Evolutionary conservation across 805 yeast species (phyloP).

Genomic region (Limtongia smithiae): DNA sequence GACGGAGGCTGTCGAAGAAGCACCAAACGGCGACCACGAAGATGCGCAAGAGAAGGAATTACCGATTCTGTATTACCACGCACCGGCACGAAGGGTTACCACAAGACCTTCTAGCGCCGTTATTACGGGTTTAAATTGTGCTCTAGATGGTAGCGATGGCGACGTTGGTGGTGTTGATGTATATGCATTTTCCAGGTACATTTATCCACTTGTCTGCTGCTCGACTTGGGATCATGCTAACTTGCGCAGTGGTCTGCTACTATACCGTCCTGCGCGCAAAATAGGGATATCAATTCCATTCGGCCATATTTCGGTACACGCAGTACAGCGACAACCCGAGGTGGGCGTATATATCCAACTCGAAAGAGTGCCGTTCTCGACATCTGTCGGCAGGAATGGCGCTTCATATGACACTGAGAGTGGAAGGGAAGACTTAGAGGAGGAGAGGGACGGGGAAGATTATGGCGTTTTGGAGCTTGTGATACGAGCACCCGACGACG

Average conservation of each 20-base stretch:
- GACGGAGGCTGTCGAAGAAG: no score
- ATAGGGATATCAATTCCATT: constrained; percentile 14
- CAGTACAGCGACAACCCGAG: constrained; percentile 17
- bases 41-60: no score
- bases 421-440: background rate
- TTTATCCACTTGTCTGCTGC: no score
- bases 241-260: no score
- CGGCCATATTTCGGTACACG: constrained; percentile 13
- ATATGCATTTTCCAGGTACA: background rate
- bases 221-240: no score
- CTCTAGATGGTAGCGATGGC: background rate
- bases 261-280: constrained; percentile 2
- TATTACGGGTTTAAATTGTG: background rate
- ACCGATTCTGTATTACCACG: background rate
- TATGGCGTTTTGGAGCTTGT: constrained; percentile 3
- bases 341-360: constrained; percentile 19
- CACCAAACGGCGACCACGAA: no score
- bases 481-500: background rate
- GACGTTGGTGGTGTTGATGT: background rate
- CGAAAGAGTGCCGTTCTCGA: constrained; percentile 10
- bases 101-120: background rate
- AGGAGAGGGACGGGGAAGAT: background rate
- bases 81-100: background rate
- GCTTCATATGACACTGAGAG: background rate
- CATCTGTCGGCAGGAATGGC: background rate